A percentile compares a stretch with the other conserved stretches of the same genome.
phyloP scores from a whole-genome alignment of 2,329 filamentous ascomycete genomes.

The Cercospora citrullina region DNA sequence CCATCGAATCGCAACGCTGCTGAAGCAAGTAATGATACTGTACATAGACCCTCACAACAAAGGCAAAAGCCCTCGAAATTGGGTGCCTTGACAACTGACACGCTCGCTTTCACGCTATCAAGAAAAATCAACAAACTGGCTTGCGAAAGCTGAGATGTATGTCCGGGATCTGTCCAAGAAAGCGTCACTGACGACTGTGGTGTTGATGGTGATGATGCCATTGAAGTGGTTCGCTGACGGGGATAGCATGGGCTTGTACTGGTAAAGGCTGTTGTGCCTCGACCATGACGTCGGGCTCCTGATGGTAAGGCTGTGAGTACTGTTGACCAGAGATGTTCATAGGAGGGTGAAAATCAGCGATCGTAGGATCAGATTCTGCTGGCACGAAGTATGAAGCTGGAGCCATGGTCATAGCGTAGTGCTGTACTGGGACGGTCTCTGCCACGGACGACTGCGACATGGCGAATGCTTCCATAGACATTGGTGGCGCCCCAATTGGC shows the following conservation, averaged over 20 bases:
- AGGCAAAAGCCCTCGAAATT: not conserved
- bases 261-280: slow-evolving; percentile 16
- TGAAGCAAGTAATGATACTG: slow-evolving; percentile 11
- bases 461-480: slow-evolving; percentile 20
- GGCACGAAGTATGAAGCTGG: slow-evolving; percentile 24
- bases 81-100: not conserved
- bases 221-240: not conserved
- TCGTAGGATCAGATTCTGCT: slow-evolving; percentile 9
- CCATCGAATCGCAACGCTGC: not conserved
- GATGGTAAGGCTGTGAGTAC: slow-evolving; percentile 14
- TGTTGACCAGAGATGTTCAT: slow-evolving; percentile 8
- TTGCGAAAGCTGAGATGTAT: not conserved
- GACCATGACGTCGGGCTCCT: slow-evolving; percentile 7
- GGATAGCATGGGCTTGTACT: not conserved
- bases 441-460: slow-evolving; percentile 1
- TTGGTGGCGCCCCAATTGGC: slow-evolving; percentile 11
- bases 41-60: slow-evolving; percentile 12
- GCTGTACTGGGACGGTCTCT: not conserved
- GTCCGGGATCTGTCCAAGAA: slow-evolving; percentile 1
- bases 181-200: not conserved
- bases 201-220: slow-evolving; percentile 7
- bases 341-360: slow-evolving; percentile 20
- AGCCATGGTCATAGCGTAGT: slow-evolving; percentile 15
- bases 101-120: slow-evolving; percentile 24
- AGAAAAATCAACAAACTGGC: not conserved